Evolutionary conservation across 352 stramenopile genomes (phyloP), one percentile per base, ranked within the genome.

Genomic region (Plasmopara viticola): DNA sequence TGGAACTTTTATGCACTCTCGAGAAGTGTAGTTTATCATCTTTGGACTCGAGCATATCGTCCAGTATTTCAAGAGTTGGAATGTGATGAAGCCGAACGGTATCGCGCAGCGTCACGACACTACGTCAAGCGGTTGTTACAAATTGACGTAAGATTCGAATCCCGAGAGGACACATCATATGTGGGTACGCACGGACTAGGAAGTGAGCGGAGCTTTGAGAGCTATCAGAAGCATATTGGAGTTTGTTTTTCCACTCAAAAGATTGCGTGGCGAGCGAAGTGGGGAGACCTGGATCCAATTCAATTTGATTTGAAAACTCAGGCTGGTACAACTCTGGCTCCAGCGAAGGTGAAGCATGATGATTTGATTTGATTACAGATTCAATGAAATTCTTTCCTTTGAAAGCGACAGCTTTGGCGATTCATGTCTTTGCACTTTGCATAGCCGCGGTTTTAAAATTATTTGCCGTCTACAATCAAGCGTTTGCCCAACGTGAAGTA

Each of bases 1-100:
- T 97, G 81, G 73, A 76, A 97, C 53, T 95, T 97, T 37, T 98
- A 86, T 51, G 68, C 91, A n/a, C 94, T 91, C 14, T 62, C 63
- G 0, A 58, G 87, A 50, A 62, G 68, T 53, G 61, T 76, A 2
- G 68, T 87, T 12, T 98, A 97, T 56, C 94, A 98, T 49, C 68
- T 96, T 39, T 98, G 91, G 90, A 86, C 76, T 31, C 78, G 91
- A 30, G 65, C 54, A 15, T 74, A 94, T 50, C 77, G 86, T 28
- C 78, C 68, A 13, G 76, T 79, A 28, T 95, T 94, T 42, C 77
- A 88, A 34, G 78, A 93, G 35, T 29, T 88, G 14, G 74, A 86
- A 46, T 72, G 53, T 30, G 55, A 71, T 2, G 48, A 72, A 12
- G 71, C 66, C 1, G 47, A 58, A 30, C 2, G 13, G 1, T 65